Conservation (phyloP, 2,329 filamentous ascomycete genomes). For the Aspergillus sp. region DNA sequence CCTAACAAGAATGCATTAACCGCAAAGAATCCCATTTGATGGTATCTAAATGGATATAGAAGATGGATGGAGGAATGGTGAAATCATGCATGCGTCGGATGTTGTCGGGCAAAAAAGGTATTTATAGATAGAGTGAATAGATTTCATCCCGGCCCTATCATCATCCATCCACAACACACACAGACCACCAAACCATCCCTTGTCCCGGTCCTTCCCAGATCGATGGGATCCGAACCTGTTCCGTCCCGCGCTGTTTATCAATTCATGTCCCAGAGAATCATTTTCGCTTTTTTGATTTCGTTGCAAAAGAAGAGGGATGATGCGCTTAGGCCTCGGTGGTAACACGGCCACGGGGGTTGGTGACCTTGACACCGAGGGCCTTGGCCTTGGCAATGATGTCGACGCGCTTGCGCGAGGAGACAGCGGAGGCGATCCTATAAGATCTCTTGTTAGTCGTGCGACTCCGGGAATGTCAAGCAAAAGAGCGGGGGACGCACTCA, state of each 20-base stretch:
- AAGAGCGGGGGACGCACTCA: slow-evolving; percentile 70
- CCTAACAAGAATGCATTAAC: not conserved
- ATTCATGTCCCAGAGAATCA: slow-evolving; percentile 20
- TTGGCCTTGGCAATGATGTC: slow-evolving; percentile 97
- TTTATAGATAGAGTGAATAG: not conserved
- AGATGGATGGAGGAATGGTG: not conserved
- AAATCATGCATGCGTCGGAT: no score
- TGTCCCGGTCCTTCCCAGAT: slow-evolving; percentile 20
- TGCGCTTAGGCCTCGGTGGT: slow-evolving; percentile 78
- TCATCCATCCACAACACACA: not conserved
- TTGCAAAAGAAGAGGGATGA: slow-evolving; percentile 13
- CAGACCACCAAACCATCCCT: slow-evolving; percentile 20
- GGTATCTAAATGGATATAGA: not conserved
- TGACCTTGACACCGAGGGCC: slow-evolving; percentile 99
- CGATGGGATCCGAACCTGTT: not conserved
- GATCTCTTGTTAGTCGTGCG: slow-evolving; percentile 2
- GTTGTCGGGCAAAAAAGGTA: not conserved
- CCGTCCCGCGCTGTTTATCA: slow-evolving; percentile 13
- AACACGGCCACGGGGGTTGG: slow-evolving; percentile 98
- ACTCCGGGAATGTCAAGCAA: not conserved
- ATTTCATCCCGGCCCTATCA: not conserved
- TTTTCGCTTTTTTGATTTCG: slow-evolving; percentile 22
- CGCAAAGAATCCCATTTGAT: not conserved
- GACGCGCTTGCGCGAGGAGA: slow-evolving; percentile 98
- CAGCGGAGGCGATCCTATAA: slow-evolving; percentile 89